phyloP scores from a whole-genome alignment of 352 stramenopile genomes.

The Saprolegnia parasitica region DNA sequence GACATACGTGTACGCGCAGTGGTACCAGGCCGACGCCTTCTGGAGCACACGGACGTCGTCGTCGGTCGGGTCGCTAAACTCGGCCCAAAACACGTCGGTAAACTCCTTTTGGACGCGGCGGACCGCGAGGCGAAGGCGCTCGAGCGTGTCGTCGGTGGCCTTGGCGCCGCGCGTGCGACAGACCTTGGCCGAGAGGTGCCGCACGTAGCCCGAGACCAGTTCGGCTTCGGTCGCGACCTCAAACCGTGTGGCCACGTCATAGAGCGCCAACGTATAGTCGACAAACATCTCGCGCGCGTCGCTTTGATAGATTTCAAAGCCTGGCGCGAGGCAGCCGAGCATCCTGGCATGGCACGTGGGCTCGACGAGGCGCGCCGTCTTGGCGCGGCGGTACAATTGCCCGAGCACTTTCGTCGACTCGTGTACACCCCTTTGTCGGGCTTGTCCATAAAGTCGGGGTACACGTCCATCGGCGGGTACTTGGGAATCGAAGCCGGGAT shows the following conservation, averaged over 20 bases:
- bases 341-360: constrained; percentile 47
- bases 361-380: constrained; percentile 40
- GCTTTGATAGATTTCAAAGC: constrained; percentile 47
- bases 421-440: constrained; percentile 55
- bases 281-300: constrained; percentile 44
- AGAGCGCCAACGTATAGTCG: constrained; percentile 61
- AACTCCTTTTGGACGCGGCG: constrained; percentile 1
- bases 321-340: constrained; percentile 44
- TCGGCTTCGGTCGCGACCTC: constrained; percentile 59
- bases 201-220: constrained; percentile 46
- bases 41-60: constrained; percentile 37
- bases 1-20: constrained; percentile 47
- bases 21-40: constrained; percentile 65
- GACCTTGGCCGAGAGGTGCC: constrained; percentile 39
- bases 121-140: constrained; percentile 31
- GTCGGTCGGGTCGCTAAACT: constrained; percentile 37
- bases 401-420: constrained; percentile 66
- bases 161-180: constrained; percentile 48
- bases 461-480: constrained; percentile 44
- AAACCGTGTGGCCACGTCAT: constrained; percentile 46
- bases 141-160: constrained; percentile 62
- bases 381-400: constrained; percentile 65
- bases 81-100: constrained; percentile 39
- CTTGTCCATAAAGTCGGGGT: constrained; percentile 82
- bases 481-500: constrained; percentile 51